phyloP scores from a whole-genome alignment of 495 filamentous ascomycete species.

The Parathielavia appendiculata region DNA sequence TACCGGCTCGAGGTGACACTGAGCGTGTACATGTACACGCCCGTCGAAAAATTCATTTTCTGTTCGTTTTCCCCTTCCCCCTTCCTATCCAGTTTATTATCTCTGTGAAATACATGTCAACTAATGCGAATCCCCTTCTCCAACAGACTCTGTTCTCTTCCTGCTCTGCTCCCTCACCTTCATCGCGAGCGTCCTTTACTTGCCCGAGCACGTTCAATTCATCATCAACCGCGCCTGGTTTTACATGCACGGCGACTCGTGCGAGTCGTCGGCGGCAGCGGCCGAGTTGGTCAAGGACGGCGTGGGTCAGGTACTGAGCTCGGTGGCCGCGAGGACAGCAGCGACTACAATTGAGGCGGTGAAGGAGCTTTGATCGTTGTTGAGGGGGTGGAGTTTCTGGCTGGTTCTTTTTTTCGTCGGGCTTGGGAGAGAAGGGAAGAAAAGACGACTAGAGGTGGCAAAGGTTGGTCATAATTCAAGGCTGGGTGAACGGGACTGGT shows the following conservation, averaged over 20 bases:
- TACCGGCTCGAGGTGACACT: constrained; percentile 47
- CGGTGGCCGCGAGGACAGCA: constrained; percentile 26
- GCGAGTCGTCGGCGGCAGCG: constrained; percentile 27
- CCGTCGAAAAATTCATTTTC: constrained; percentile 43
- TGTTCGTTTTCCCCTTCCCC: constrained; percentile 31
- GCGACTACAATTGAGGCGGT: constrained; percentile 30
- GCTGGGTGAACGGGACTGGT: neutral
- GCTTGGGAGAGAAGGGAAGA: neutral
- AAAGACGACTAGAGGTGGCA: neutral
- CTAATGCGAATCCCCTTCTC: neutral
- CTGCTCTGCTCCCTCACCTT: constrained; percentile 78
- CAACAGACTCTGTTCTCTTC: constrained; percentile 81
- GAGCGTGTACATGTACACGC: constrained; percentile 45
- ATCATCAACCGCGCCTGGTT: constrained; percentile 84
- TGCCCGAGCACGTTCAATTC: constrained; percentile 78
- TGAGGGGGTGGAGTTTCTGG: neutral
- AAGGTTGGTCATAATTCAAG: too few relatives aligned
- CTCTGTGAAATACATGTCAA: neutral
- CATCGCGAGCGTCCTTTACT: constrained; percentile 81
- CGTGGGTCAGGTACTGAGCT: constrained; percentile 23
- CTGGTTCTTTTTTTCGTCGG: neutral
- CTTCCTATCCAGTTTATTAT: neutral
- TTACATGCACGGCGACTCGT: constrained; percentile 74
- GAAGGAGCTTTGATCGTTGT: constrained; percentile 36
- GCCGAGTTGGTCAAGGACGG: constrained; percentile 31